Evolutionary conservation across 1,284 basidiomycete species (phyloP).

Genomic region (Microbotryum intermedium): DNA sequence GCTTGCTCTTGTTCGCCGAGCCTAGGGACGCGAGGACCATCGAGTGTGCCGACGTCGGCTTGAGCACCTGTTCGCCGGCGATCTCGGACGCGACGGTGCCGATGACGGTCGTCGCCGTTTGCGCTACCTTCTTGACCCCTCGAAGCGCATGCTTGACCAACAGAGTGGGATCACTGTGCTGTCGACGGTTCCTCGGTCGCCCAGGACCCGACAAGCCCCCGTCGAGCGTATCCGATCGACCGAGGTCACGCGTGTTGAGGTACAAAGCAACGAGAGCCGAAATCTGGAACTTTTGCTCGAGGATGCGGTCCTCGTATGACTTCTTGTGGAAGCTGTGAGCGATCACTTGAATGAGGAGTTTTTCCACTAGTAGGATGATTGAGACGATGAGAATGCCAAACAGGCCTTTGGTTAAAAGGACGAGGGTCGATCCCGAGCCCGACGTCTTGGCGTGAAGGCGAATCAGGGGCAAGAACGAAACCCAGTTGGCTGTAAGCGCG

Average conservation of each 20-base stretch:
- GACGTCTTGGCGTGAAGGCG: not conserved
- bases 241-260: slow-evolving; percentile 49
- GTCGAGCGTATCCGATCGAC: slow-evolving; percentile 57
- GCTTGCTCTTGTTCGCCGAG: slow-evolving; percentile 71
- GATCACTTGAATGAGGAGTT: slow-evolving; percentile 78
- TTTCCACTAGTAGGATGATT: slow-evolving; percentile 67
- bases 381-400: slow-evolving; percentile 69
- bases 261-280: slow-evolving; percentile 66
- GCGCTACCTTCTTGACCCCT: slow-evolving; percentile 56
- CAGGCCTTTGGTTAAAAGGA: slow-evolving; percentile 55
- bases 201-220: slow-evolving; percentile 40
- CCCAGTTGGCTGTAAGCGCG: slow-evolving; percentile 9
- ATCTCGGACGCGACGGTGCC: slow-evolving; percentile 46
- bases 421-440: slow-evolving; percentile 39
- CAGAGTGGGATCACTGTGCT: slow-evolving; percentile 49
- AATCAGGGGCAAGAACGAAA: slow-evolving; percentile 26
- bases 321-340: slow-evolving; percentile 70
- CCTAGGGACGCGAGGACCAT: slow-evolving; percentile 70
- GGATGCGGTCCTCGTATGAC: slow-evolving; percentile 68
- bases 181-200: slow-evolving; percentile 39
- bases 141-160: slow-evolving; percentile 64
- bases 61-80: slow-evolving; percentile 59
- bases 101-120: slow-evolving; percentile 37
- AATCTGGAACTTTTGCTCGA: slow-evolving; percentile 72
- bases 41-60: slow-evolving; percentile 77